phyloP scores from a whole-genome alignment of 768 basidiomycete species.

The Pisolithus microcarpus region DNA sequence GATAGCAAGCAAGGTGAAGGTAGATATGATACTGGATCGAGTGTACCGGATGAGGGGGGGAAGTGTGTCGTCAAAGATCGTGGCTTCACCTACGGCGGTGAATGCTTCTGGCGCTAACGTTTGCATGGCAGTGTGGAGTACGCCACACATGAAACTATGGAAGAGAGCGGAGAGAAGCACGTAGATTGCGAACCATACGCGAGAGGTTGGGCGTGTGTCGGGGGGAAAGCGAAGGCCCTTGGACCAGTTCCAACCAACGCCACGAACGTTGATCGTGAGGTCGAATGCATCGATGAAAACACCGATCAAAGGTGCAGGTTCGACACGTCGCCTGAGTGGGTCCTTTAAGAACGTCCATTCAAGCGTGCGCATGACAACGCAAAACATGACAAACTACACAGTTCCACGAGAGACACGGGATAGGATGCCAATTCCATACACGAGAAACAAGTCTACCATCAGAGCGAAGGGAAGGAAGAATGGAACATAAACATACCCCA shows the following conservation, averaged over 20 bases:
- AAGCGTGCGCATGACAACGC: conserved; percentile 2
- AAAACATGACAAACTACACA: conserved; percentile 2
- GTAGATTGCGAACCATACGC: conserved; percentile 28
- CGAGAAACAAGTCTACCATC: not conserved
- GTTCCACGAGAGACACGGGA: no score
- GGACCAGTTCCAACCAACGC: conserved; percentile 58
- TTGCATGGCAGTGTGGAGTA: conserved; percentile 40
- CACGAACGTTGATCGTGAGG: conserved; percentile 45
- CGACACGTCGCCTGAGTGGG: not conserved
- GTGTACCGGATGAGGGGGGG: conserved; percentile 19
- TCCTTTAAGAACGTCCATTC: conserved; percentile 4
- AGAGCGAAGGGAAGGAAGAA: not conserved
- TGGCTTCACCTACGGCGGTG: conserved; percentile 12
- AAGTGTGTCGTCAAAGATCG: conserved; percentile 29
- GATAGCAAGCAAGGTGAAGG: conserved; percentile 37
- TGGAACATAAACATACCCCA: not conserved
- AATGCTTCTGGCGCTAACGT: conserved; percentile 35
- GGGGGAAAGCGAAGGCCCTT: conserved; percentile 19
- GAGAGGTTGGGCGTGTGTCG: conserved; percentile 37
- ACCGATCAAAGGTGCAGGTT: not conserved
- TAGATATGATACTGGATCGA: conserved; percentile 38
- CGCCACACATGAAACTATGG: conserved; percentile 37
- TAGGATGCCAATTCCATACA: no score
- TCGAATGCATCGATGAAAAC: conserved; percentile 38
- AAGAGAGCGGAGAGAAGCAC: conserved; percentile 28